Conservation (phyloP, 2,329 filamentous ascomycete species). For the Epichloe coenophiala region DNA sequence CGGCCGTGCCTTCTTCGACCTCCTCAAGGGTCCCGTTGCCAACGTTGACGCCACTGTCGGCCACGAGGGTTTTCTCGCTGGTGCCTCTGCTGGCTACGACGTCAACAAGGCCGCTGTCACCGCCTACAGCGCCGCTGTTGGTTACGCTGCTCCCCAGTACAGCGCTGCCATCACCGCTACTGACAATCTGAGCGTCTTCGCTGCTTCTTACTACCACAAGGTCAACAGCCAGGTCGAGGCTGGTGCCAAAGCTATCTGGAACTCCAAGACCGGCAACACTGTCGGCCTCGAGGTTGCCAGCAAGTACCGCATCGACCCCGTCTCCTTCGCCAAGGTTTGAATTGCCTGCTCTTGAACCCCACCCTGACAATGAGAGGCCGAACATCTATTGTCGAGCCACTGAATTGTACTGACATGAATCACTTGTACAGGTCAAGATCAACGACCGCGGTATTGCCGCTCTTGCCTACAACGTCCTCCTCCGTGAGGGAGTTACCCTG, state of each 20-base stretch:
- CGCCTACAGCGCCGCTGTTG: conserved; percentile 87
- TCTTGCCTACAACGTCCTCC: conserved; percentile 97
- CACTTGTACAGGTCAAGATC: conserved; percentile 71
- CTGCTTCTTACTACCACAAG: conserved; percentile 98
- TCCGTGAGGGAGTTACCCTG: conserved; percentile 91
- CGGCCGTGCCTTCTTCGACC: conserved; percentile 95
- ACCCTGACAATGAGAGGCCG: not conserved
- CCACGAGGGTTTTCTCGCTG: conserved; percentile 96
- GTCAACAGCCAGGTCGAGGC: conserved; percentile 97
- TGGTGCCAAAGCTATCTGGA: conserved; percentile 96
- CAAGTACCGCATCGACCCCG: conserved; percentile 98
- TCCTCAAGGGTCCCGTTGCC: conserved; percentile 83
- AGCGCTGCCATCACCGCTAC: conserved; percentile 84
- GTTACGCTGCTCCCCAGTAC: conserved; percentile 81
- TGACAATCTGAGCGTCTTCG: conserved; percentile 94
- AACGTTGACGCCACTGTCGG: conserved; percentile 92
- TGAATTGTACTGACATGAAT: not conserved
- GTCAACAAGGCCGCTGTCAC: conserved; percentile 96
- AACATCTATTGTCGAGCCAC: not conserved
- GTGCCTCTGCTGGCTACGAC: conserved; percentile 94
- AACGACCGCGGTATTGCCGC: conserved; percentile 99
- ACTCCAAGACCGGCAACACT: conserved; percentile 85
- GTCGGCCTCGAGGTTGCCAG: conserved; percentile 94
- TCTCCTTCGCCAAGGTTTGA: conserved; percentile 92
- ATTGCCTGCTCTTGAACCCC: not conserved